phyloP scores from a whole-genome alignment of 2,329 filamentous ascomycete species.

The Aspergillus jensenii region DNA sequence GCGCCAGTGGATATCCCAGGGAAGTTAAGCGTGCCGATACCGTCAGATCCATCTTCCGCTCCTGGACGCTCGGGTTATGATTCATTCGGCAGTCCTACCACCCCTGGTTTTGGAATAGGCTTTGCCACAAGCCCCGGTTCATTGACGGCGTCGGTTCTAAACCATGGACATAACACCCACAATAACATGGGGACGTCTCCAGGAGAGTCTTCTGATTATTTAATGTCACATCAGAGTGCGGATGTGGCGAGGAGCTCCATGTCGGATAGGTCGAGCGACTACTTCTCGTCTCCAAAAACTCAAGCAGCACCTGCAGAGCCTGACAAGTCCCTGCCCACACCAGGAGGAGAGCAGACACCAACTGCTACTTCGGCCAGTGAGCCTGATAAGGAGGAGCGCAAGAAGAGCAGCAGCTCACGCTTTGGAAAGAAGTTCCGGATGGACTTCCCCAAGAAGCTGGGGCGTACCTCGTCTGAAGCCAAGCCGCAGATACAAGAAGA shows the following conservation, averaged over 20 bases:
- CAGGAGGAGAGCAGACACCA: constrained; percentile 44
- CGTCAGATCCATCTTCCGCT: constrained; percentile 39
- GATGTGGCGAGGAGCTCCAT: constrained; percentile 51
- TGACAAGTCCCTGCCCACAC: constrained; percentile 49
- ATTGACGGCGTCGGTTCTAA: constrained; percentile 32
- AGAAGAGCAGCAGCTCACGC: constrained; percentile 54
- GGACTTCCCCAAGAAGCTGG: constrained; percentile 76
- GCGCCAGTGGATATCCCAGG: constrained; percentile 60
- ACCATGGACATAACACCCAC: constrained; percentile 20
- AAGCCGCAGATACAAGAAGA: constrained; percentile 75
- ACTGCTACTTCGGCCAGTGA: constrained; percentile 55
- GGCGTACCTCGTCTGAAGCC: constrained; percentile 64
- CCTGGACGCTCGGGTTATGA: constrained; percentile 62
- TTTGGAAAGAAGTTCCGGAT: constrained; percentile 85
- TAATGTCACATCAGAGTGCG: constrained; percentile 54
- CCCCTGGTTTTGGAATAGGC: constrained; percentile 76
- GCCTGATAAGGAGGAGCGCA: constrained; percentile 62
- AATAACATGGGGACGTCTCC: constrained; percentile 35
- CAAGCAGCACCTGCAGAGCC: constrained; percentile 49
- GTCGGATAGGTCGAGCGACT: constrained; percentile 65
- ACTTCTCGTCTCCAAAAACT: constrained; percentile 65
- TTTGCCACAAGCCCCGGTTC: constrained; percentile 64
- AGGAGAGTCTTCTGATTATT: constrained; percentile 32
- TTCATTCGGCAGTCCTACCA: constrained; percentile 60
- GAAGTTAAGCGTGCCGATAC: constrained; percentile 30